Evolutionary conservation across 2,329 filamentous ascomycete genomes (phyloP).

Genomic region (Aureobasidium pullulans): DNA sequence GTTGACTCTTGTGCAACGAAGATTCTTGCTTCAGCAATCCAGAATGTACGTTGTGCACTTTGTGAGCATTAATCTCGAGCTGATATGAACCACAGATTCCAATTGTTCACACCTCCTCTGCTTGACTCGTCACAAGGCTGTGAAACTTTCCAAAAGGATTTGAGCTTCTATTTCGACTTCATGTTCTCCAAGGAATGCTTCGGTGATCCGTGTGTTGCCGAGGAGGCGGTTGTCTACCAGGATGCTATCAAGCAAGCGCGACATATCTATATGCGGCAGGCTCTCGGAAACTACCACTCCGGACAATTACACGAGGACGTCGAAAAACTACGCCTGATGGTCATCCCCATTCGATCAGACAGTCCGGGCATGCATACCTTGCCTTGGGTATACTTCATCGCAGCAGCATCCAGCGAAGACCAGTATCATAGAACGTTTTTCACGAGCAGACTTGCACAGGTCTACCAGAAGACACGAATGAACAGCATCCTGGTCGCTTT

Average conservation of each 20-base stretch:
- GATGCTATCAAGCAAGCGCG: conserved; percentile 11
- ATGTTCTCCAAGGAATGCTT: neutral
- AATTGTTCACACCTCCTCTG: conserved; percentile 13
- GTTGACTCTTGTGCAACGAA: conserved; percentile 13
- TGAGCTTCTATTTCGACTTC: conserved; percentile 12
- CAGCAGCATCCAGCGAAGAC: conserved; percentile 32
- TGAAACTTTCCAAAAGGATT: neutral
- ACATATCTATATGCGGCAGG: neutral
- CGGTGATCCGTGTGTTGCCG: neutral
- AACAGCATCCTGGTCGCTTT: conserved; percentile 33
- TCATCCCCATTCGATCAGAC: conserved; percentile 23
- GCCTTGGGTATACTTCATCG: conserved; percentile 37
- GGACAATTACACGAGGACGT: conserved; percentile 15
- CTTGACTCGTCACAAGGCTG: conserved; percentile 6
- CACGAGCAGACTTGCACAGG: conserved; percentile 21
- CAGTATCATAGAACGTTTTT: conserved; percentile 33
- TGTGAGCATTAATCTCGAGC: too few species aligned
- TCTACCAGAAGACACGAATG: conserved; percentile 31
- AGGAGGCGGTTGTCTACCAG: conserved; percentile 11
- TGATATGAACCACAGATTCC: conserved; percentile 1
- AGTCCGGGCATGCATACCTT: conserved; percentile 32
- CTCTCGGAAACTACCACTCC: neutral
- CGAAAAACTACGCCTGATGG: conserved; percentile 27
- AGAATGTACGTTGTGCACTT: conserved; percentile 23
- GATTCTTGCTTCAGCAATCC: conserved; percentile 28